Evolutionary conservation across 1,284 basidiomycete genomes (phyloP).

Genomic region (Trichosporon asahii): DNA sequence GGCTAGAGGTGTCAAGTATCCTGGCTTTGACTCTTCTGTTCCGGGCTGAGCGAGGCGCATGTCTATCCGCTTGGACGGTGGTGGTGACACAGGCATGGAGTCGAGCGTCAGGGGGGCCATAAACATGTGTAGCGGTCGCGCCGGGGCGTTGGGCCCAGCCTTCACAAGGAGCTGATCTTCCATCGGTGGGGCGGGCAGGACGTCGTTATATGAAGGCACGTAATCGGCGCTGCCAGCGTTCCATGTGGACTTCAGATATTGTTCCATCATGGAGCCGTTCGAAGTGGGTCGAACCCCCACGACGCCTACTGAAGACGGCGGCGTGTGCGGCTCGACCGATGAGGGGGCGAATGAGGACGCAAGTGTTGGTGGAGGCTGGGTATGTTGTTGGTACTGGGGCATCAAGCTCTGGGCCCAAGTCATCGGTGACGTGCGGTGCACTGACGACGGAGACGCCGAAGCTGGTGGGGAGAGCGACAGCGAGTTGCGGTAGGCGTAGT

Average conservation of each 20-base stretch:
- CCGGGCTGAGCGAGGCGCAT: constrained; percentile 46
- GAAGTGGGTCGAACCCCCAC: neutral
- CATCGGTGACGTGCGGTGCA: constrained; percentile 24
- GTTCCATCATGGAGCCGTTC: constrained; percentile 17
- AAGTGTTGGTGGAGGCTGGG: neutral
- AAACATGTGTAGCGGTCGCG: constrained; percentile 18
- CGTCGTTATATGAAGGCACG: constrained; percentile 10
- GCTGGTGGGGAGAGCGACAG: constrained; percentile 23
- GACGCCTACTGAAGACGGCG: constrained; percentile 16
- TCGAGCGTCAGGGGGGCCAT: constrained; percentile 22
- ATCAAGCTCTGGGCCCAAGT: constrained; percentile 16
- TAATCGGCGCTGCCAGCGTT: constrained; percentile 12
- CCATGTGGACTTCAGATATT: constrained; percentile 12
- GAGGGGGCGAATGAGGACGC: constrained; percentile 9
- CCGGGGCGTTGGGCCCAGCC: constrained; percentile 15
- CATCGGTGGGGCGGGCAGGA: constrained; percentile 5
- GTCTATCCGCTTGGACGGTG: constrained; percentile 30
- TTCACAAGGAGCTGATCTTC: constrained; percentile 23
- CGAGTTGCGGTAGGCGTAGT: constrained; percentile 19
- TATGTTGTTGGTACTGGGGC: neutral
- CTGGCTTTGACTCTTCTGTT: constrained; percentile 35
- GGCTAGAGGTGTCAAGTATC: constrained; percentile 42
- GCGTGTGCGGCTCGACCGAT: constrained; percentile 22
- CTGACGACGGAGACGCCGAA: constrained; percentile 18
- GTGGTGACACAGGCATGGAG: constrained; percentile 14